Evolutionary conservation across 768 basidiomycete genomes (phyloP).

Genomic region (Galerina marginata): DNA sequence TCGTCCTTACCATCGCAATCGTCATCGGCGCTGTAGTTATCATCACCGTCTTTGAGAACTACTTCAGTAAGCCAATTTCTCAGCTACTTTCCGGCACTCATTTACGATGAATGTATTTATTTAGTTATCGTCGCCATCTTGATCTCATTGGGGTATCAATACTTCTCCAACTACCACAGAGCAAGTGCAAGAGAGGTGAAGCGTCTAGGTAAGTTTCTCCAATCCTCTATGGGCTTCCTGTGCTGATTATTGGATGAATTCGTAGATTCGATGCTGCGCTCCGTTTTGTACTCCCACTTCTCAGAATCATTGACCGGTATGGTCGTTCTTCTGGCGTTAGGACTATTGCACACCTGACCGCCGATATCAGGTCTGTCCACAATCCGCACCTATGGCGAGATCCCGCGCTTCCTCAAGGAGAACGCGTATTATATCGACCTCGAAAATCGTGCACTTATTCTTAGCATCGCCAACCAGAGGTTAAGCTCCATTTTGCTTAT

Average conservation of each 20-base stretch:
- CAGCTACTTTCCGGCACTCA: background rate
- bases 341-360: background rate
- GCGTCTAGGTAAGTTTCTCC: conserved; percentile 35
- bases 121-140: conserved; percentile 58
- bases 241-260: background rate
- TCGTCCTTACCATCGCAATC: conserved; percentile 53
- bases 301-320: conserved; percentile 71
- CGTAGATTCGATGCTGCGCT: conserved; percentile 72
- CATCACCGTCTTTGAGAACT: conserved; percentile 63
- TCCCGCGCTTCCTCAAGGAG: conserved; percentile 62
- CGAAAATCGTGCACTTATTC: conserved; percentile 72
- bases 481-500: conserved; percentile 15
- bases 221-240: background rate
- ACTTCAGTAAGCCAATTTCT: conserved; percentile 53
- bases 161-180: conserved; percentile 72
- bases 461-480: conserved; percentile 73
- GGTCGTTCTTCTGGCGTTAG: no score
- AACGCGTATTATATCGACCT: conserved; percentile 74
- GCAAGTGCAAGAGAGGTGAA: conserved; percentile 78
- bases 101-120: background rate
- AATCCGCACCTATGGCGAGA: conserved; percentile 75
- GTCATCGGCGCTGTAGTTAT: conserved; percentile 60
- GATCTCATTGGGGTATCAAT: conserved; percentile 62
- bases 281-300: conserved; percentile 77
- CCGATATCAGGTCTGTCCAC: conserved; percentile 55